Conservation (phyloP, 768 basidiomycete genomes). For the Mycena sanguinolenta region DNA sequence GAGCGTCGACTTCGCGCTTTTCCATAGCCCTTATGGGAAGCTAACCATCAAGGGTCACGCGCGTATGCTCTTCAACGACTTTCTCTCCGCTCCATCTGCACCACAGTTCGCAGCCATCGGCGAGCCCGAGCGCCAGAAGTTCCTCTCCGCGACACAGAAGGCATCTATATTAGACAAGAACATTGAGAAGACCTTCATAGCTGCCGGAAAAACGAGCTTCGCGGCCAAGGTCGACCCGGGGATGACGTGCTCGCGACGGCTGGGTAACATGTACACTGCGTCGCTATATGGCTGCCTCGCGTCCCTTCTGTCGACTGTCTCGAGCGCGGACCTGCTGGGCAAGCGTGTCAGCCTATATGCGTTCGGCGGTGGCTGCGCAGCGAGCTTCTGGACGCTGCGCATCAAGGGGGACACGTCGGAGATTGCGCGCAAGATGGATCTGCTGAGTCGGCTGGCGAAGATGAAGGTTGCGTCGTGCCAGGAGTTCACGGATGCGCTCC, state of each 20-base stretch:
- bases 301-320: slow-evolving; percentile 83
- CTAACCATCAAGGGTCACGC: slow-evolving; percentile 97
- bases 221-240: slow-evolving; percentile 80
- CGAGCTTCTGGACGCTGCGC: slow-evolving; percentile 89
- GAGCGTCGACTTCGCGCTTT: slow-evolving; percentile 91
- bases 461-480: slow-evolving; percentile 95
- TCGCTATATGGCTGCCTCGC: slow-evolving; percentile 95
- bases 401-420: slow-evolving; percentile 90
- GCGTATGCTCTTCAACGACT: slow-evolving; percentile 92
- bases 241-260: slow-evolving; percentile 89
- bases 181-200: slow-evolving; percentile 94
- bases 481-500: slow-evolving; percentile 89
- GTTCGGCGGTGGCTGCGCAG: slow-evolving; percentile 95
- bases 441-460: slow-evolving; percentile 78
- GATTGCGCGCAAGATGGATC: slow-evolving; percentile 86
- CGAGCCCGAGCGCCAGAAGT: slow-evolving; percentile 80
- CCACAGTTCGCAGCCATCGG: slow-evolving; percentile 79
- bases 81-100: slow-evolving; percentile 79
- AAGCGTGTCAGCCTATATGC: slow-evolving; percentile 95
- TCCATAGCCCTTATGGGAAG: slow-evolving; percentile 99
- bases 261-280: slow-evolving; percentile 99
- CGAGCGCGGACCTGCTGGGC: slow-evolving; percentile 75
- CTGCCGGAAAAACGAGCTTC: slow-evolving; percentile 83
- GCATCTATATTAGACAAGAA: slow-evolving; percentile 91
- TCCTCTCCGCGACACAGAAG: slow-evolving; percentile 74